Base-by-base conservation (phyloP, 805 yeast species). In the Myxozyma vanderwaltii region DNA sequence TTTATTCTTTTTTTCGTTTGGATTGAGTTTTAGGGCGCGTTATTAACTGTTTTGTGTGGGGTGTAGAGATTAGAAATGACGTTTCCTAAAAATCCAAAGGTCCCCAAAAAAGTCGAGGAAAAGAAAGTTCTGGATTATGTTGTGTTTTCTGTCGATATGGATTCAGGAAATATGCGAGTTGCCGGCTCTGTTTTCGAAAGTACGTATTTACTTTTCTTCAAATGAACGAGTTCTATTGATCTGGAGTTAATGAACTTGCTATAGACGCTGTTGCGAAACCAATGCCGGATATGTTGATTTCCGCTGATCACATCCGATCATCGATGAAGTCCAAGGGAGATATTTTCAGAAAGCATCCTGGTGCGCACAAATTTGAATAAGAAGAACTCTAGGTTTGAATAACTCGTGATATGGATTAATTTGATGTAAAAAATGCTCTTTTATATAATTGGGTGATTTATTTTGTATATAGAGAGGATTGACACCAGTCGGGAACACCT, bases 141-240 rank as follows among this genome's bases (percentile, higher is more conserved):
- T 3, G 65, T 59, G 35, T 59, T 55, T 35, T 17, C 51, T 10
- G 23, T 46, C 4, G 50, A 59, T 26, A 24, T 47, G 39, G 54
- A 55, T 19, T 27, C 60, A 17, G 55, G 48, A 3, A 58, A 59
- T 21, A 47, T 59, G 51, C 35, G 48, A 21, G 46, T 60, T 1
- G 45, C 57, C 7, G 65, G 65, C 27, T 55, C 63, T 4, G 61
- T 62, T 6, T 62, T 62, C 41, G 65, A 62, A 49, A 43, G 65
- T 62, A 48, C 24, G 65, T 23, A 4, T 17, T 53, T n/a, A 13
- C 19, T 39, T 4, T 13, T 17, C 6, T 29, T n/a, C n/a, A n/a
- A n/a, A n/a, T n/a, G n/a, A n/a, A n/a, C n/a, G n/a, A n/a, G n/a
- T n/a, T n/a, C n/a, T n/a, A n/a, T n/a, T n/a, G n/a, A n/a, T n/a